Evolutionary conservation across 148 eudicot genomes (phyloP), one percentile per base, ranked within the genome.

Genomic region (Chenopodium album): DNA sequence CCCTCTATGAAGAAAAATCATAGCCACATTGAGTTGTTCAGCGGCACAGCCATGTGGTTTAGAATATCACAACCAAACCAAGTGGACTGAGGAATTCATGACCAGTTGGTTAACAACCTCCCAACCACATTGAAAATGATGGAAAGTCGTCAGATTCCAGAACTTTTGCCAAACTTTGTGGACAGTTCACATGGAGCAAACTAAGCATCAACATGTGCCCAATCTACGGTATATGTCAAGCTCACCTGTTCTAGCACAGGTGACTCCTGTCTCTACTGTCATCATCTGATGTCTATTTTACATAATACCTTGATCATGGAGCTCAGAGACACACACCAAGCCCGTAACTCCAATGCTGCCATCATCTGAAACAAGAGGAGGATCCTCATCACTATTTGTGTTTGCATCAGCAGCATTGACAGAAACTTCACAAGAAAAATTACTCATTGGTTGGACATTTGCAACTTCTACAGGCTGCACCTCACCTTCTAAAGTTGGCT

Each of bases 71-170:
- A 67, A 16, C 20, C 41, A 68, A 12, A 48, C 32, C 26, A 29
- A 20, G 29, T 54, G 47, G 7, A 14, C 59, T 54, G 29, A 71
- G 41, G 82, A 41, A 78, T 62, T 20, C 54, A 50, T 8, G 5
- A 20, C 19, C 76, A 47, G 59, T 75, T 75, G 50, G 34, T 50
- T 73, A 41, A 34, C 70, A 68, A 37, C 77, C 64, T 59, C 76
- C 76, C 81, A 71, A 84, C 76, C 79, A 59, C 76, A 5, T 59
- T 56, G 67, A 69, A 75, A 76, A 75, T 80, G 80, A 71, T 76
- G 64, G 68, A 68, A 76, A 23, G 66, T 79, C 54, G 66, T 52
- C 34, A 77, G 60, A 75, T 44, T 13, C 29, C 32, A 50, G 29
- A 54, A 72, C 34, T 54, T 82, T 47, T 54, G 47, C 71, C 23